Evolutionary conservation across 768 basidiomycete genomes (phyloP), one percentile per base, ranked within the genome.

Genomic region (Kwoniella heveanensis): DNA sequence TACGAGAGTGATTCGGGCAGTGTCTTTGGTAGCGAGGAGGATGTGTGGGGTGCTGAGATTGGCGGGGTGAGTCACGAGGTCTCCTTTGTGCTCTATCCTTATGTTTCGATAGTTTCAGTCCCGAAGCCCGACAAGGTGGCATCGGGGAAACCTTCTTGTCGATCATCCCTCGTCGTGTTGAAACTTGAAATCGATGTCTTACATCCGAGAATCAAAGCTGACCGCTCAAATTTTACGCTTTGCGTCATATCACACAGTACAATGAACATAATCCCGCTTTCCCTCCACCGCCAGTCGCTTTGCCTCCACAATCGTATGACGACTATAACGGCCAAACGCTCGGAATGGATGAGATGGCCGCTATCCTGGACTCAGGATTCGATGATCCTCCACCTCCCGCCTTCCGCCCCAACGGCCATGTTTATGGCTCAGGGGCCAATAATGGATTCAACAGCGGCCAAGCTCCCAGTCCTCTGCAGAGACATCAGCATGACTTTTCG

Each of bases 11-110:
- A 95, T 75, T 87, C 90, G 1, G 77, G 86, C 50, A 94, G 92
- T 10, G 81, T 93, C 60, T 82, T 86, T 19, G 92, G 91, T 17
- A 71, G 72, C 9, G 95, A 97, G 36, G 93, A 95, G 47, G 95
- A 98, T 74, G 88, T 92, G 32, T 99, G 94, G 93, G 92, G 93
- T 2, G 83, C 86, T 3, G 94, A 99, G 79, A 92, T 99, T 58
- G 94, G 95, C 12, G 91, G 86, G 25, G 78, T 79, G 57, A 72
- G 73, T 75, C n/a, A n/a, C n/a, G n/a, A n/a, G n/a, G n/a, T n/a
- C n/a, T n/a, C n/a, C n/a, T n/a, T n/a, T n/a, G n/a, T n/a, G n/a
- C n/a, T n/a, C n/a, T n/a, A n/a, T n/a, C n/a, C n/a, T n/a, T n/a
- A n/a, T n/a, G n/a, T n/a, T n/a, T n/a, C n/a, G n/a, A n/a, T n/a